phyloP scores from a whole-genome alignment of 352 stramenopile species.

The Stephanocyclus meneghinianus region DNA sequence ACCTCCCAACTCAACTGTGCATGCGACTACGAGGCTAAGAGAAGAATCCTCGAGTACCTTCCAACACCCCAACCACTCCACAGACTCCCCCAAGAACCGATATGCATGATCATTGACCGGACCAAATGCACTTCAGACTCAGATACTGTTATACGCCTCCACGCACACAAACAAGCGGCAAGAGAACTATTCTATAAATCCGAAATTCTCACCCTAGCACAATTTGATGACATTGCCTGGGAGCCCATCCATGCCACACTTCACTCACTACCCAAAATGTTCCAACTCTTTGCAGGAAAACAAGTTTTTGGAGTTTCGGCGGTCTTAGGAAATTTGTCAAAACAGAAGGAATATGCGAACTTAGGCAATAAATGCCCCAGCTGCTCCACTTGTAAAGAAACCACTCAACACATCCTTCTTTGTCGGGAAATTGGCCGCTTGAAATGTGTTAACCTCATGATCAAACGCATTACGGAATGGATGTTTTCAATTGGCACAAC shows the following conservation, averaged over 20 bases:
- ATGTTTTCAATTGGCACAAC: not conserved
- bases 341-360: not conserved
- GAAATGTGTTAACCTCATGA: not conserved
- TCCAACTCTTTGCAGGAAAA: not conserved
- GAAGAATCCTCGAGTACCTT: too few species aligned
- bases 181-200: too few species aligned
- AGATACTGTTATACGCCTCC: too few species aligned
- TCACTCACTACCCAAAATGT: not conserved
- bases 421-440: not conserved
- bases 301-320: conserved; percentile 6
- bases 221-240: too few species aligned
- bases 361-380: not conserved
- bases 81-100: not conserved
- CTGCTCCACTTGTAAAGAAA: not conserved
- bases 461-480: not conserved
- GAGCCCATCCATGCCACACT: too few species aligned
- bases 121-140: too few species aligned
- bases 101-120: too few species aligned
- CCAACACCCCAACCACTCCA: too few species aligned
- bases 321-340: not conserved
- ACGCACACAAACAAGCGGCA: too few species aligned
- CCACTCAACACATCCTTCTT: not conserved
- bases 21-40: too few species aligned
- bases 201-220: too few species aligned
- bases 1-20: too few species aligned